Conservation (phyloP, 2,329 filamentous ascomycete species). For the Aspergillus calidoustus region DNA sequence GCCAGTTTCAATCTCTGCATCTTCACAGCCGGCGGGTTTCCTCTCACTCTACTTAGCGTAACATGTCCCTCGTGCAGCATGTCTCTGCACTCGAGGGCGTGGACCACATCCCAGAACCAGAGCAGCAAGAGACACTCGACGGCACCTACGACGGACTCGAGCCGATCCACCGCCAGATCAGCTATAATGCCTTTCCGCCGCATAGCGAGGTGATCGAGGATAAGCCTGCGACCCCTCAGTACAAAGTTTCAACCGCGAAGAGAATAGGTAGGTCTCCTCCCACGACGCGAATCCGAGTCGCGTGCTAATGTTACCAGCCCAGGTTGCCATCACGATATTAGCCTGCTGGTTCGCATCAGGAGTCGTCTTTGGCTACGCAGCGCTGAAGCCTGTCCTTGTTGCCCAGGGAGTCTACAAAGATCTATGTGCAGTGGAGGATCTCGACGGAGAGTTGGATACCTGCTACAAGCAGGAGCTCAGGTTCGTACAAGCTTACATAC, state of each 20-base stretch:
- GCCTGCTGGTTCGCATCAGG: conserved; percentile 79
- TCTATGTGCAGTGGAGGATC: conserved; percentile 61
- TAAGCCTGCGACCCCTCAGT: conserved; percentile 52
- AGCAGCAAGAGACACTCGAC: conserved; percentile 26
- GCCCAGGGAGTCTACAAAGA: conserved; percentile 72
- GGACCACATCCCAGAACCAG: conserved; percentile 45
- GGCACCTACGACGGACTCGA: conserved; percentile 14
- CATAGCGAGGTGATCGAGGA: conserved; percentile 43
- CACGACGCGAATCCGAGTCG: neutral
- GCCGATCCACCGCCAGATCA: conserved; percentile 33
- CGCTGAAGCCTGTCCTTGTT: conserved; percentile 80
- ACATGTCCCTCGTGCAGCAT: conserved; percentile 58
- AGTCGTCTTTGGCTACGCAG: conserved; percentile 82
- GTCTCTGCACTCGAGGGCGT: conserved; percentile 55
- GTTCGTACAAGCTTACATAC: conserved; percentile 31
- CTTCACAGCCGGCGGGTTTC: no score
- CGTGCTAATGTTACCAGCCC: conserved; percentile 44
- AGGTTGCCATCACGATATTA: conserved; percentile 68
- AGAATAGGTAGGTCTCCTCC: conserved; percentile 34
- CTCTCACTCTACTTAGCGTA: neutral
- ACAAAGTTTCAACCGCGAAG: conserved; percentile 51
- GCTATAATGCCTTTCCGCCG: conserved; percentile 51
- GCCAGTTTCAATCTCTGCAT: neutral
- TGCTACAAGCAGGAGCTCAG: conserved; percentile 64
- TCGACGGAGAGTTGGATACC: conserved; percentile 50